These are phyloP conservation scores for Metahyphopichia silvanorum DNA, from an alignment of 805 yeast species.

Conservation along the genomic window DNA sequence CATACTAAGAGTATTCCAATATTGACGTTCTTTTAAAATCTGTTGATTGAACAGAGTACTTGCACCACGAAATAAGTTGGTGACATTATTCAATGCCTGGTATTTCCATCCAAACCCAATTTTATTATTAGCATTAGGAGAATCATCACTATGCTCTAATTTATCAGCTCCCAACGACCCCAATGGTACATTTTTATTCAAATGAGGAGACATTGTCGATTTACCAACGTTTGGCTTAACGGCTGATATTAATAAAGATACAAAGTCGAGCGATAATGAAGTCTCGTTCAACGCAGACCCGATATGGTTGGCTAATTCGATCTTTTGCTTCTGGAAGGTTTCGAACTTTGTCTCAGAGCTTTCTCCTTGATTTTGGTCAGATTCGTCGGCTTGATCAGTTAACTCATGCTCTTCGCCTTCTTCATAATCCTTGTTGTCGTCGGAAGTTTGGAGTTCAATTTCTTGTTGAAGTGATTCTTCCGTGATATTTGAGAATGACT, in stretches of 20 bases:
- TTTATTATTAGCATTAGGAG: slow-evolving; percentile 22
- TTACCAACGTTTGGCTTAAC: slow-evolving; percentile 83
- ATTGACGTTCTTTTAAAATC: slow-evolving; percentile 57
- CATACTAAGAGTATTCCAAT: slow-evolving; percentile 58
- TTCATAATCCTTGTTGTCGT: neutral
- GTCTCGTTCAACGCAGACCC: slow-evolving; percentile 82
- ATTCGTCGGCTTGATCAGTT: slow-evolving; percentile 10
- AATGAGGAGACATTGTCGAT: slow-evolving; percentile 82
- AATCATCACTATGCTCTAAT: slow-evolving; percentile 16
- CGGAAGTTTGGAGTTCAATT: slow-evolving; percentile 20
- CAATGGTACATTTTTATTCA: slow-evolving; percentile 68
- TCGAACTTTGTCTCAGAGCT: slow-evolving; percentile 22
- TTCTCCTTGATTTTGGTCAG: slow-evolving; percentile 10
- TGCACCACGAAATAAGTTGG: slow-evolving; percentile 49
- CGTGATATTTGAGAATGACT: slow-evolving; percentile 55
- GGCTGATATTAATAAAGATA: slow-evolving; percentile 76
- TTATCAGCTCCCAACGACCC: slow-evolving; percentile 64
- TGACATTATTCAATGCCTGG: slow-evolving; percentile 58
- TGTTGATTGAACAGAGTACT: slow-evolving; percentile 51
- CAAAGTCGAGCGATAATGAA: slow-evolving; percentile 81
- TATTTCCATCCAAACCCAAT: slow-evolving; percentile 84
- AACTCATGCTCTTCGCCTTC: slow-evolving; percentile 10
- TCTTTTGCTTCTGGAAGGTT: slow-evolving; percentile 47
- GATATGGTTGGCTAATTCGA: slow-evolving; percentile 50
- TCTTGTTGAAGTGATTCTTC: slow-evolving; percentile 53